phyloP scores from a whole-genome alignment of 208 protist genomes.

The Trypanosomatidae sp. region DNA sequence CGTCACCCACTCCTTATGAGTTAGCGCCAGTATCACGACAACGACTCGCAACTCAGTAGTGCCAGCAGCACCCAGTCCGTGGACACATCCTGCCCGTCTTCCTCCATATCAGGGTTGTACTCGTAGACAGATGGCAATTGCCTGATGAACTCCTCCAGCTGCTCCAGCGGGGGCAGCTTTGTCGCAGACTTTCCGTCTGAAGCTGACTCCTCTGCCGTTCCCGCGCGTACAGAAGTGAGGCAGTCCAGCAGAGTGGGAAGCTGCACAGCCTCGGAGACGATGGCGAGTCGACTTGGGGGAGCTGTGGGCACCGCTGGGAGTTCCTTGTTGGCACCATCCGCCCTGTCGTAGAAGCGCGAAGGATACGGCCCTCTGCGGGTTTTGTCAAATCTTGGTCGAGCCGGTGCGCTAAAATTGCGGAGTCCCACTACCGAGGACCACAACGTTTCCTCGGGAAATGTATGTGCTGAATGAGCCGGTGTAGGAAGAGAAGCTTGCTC shows the following conservation, averaged over 20 bases:
- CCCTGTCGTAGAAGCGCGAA: background rate
- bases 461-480: background rate
- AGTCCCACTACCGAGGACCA: slow-evolving; percentile 17
- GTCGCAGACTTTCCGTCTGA: slow-evolving; percentile 10
- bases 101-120: slow-evolving; percentile 36
- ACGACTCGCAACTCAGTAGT: slow-evolving; percentile 26
- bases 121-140: slow-evolving; percentile 34
- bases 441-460: slow-evolving; percentile 25
- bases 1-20: background rate
- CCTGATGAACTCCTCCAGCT: slow-evolving; percentile 35
- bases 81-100: slow-evolving; percentile 23
- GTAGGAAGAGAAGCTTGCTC: background rate
- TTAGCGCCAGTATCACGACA: slow-evolving; percentile 7
- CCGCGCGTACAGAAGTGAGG: slow-evolving; percentile 7
- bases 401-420: slow-evolving; percentile 7
- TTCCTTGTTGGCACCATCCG: slow-evolving; percentile 1
- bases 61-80: slow-evolving; percentile 40
- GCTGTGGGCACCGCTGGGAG: slow-evolving; percentile 13
- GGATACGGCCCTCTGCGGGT: slow-evolving; percentile 11
- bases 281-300: slow-evolving; percentile 20
- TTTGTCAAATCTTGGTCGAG: slow-evolving; percentile 11
- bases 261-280: slow-evolving; percentile 18
- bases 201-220: background rate
- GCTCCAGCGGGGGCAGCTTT: slow-evolving; percentile 29
- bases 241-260: slow-evolving; percentile 26